Evolutionary conservation across 2,329 filamentous ascomycete genomes (phyloP).

Genomic region (Tricladium varicosporioides): DNA sequence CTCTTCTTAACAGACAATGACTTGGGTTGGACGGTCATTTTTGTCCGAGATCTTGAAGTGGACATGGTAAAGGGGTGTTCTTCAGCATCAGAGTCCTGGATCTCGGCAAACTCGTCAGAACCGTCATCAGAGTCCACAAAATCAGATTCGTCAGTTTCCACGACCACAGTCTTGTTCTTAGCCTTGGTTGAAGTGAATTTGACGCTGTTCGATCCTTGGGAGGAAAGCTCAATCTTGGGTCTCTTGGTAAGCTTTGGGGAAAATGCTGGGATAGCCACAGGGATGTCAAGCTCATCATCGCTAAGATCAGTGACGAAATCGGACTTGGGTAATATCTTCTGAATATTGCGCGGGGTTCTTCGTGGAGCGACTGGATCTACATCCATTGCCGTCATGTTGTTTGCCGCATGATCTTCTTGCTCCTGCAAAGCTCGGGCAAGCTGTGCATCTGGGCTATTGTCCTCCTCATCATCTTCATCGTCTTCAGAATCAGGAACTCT

Average conservation of each 20-base stretch:
- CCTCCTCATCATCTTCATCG: conserved; percentile 37
- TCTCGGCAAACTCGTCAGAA: conserved; percentile 10
- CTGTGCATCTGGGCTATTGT: conserved; percentile 46
- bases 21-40: background rate
- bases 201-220: conserved; percentile 27
- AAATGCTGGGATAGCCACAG: conserved; percentile 11
- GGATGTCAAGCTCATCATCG: conserved; percentile 37
- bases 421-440: conserved; percentile 57
- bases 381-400: conserved; percentile 35
- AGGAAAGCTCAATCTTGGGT: conserved; percentile 27
- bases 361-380: conserved; percentile 24
- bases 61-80: conserved; percentile 1
- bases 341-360: conserved; percentile 20
- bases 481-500: conserved; percentile 43
- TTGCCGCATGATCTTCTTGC: conserved; percentile 44
- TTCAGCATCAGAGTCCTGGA: too few species aligned
- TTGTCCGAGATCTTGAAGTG: conserved; percentile 2
- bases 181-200: conserved; percentile 15
- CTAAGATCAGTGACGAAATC: conserved; percentile 16
- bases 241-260: conserved; percentile 15
- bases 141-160: conserved; percentile 22
- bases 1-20: conserved; percentile 5
- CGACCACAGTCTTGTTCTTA: conserved; percentile 12
- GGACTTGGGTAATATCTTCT: conserved; percentile 13
- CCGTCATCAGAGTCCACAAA: conserved; percentile 23